phyloP scores from a whole-genome alignment of 306 rosid genomes.

The Cicer yamashitae region DNA sequence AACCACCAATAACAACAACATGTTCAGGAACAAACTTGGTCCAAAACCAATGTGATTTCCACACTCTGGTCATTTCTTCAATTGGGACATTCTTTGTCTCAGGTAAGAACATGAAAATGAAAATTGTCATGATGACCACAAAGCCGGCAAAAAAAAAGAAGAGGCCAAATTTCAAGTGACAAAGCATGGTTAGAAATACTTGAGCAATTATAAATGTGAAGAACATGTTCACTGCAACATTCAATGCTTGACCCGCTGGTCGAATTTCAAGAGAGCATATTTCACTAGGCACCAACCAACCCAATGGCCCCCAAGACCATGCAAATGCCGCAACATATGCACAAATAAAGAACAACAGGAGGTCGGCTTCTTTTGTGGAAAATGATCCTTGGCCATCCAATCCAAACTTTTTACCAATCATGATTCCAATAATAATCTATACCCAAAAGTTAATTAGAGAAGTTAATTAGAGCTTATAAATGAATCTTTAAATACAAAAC shows the following conservation, averaged over 20 bases:
- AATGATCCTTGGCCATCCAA: slow-evolving; percentile 55
- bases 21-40: slow-evolving; percentile 31
- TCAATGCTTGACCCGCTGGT: slow-evolving; percentile 65
- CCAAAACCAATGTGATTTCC: slow-evolving; percentile 72
- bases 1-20: not conserved
- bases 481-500: not conserved
- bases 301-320: slow-evolving; percentile 81
- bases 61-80: slow-evolving; percentile 59
- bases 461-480: not conserved
- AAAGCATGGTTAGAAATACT: slow-evolving; percentile 58
- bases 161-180: slow-evolving; percentile 64
- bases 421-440: slow-evolving; percentile 44
- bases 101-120: slow-evolving; percentile 51
- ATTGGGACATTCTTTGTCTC: slow-evolving; percentile 64
- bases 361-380: slow-evolving; percentile 19
- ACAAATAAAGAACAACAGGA: slow-evolving; percentile 57
- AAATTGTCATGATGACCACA: slow-evolving; percentile 55
- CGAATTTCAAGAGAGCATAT: slow-evolving; percentile 63
- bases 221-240: slow-evolving; percentile 64
- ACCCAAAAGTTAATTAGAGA: not conserved
- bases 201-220: slow-evolving; percentile 59
- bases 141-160: slow-evolving; percentile 61
- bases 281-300: slow-evolving; percentile 73
- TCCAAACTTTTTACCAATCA: slow-evolving; percentile 53
- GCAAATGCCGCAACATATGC: slow-evolving; percentile 69